Percentiles rank a stretch among this genome's conserved stretches.
phyloP scores from a whole-genome alignment of 345 rosid species.

The Rhodomyrtus tomentosa region DNA sequence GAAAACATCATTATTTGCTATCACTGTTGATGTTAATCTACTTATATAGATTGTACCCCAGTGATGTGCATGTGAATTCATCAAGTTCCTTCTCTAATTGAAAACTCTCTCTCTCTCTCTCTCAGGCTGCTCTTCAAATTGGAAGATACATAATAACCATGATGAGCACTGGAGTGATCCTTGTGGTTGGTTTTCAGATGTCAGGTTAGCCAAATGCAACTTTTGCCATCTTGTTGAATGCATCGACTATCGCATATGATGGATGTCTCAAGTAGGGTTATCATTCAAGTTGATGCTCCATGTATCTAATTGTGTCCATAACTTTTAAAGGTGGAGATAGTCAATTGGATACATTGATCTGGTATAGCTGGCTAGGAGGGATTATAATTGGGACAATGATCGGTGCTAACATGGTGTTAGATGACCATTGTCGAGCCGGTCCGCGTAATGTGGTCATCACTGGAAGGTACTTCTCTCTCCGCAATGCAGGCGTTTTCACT shows the following conservation, averaged over 20 bases:
- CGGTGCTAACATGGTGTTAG: slow-evolving; percentile 87
- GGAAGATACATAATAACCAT: slow-evolving; percentile 92
- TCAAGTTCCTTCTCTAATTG: not conserved
- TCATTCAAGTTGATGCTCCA: not conserved
- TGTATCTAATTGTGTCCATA: slow-evolving; percentile 1
- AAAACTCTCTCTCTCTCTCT: not conserved
- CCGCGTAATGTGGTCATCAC: slow-evolving; percentile 92
- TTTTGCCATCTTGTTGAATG: not conserved
- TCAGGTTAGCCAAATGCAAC: slow-evolving; percentile 43
- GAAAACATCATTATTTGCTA: not conserved
- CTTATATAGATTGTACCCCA: not conserved
- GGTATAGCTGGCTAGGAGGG: slow-evolving; percentile 99
- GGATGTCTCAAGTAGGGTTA: not conserved
- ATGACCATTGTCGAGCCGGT: slow-evolving; percentile 88
- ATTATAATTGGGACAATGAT: slow-evolving; percentile 88
- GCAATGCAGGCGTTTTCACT: not conserved
- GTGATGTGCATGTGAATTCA: not conserved
- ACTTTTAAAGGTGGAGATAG: slow-evolving; percentile 64
- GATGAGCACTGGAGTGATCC: slow-evolving; percentile 90
- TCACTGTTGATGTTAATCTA: not conserved
- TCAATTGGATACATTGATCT: slow-evolving; percentile 69
- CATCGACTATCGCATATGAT: not conserved
- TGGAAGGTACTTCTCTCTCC: slow-evolving; percentile 49
- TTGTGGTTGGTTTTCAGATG: slow-evolving; percentile 68
- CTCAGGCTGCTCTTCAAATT: slow-evolving; percentile 66